Evolutionary conservation across 2,329 filamentous ascomycete species (phyloP), one percentile per base, ranked within the genome.

Genomic region (Talaromyces piceae): DNA sequence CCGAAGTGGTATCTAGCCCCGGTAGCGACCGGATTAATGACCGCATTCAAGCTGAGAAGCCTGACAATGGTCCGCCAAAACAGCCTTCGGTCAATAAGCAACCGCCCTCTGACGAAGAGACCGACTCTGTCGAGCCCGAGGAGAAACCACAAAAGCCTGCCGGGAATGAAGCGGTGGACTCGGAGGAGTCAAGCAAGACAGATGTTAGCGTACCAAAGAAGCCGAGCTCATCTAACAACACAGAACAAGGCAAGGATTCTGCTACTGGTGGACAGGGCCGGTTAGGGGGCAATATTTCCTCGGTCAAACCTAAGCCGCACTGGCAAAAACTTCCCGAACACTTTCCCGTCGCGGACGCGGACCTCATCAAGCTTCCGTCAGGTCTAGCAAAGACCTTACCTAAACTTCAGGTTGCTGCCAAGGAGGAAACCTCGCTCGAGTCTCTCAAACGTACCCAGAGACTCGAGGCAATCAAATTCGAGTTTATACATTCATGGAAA

Each of bases 401-500:
- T 2, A 81, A 77, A 59, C 83, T 97, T 46, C 93, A 97, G 67
- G 77, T 82, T 64, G 68, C 73, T 2, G 94, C 95, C 63, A 65
- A 75, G 43, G 65, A 73, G 27, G 90, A 95, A 67, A 75, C 80
- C 0, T 70, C 77, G 6, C 69, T 73, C 9, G 77, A 76, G 25
- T 83, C 80, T 60, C 75, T 76, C 45, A 81, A 81, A 58, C 82
- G 91, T 28, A 68, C 83, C 54, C 69, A 79, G 47, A 83, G 87
- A 52, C 77, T 86, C 52, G 73, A 75, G 7, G 73, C 77, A 31
- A 84, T 97, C 65, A 88, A 83, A 65, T 75, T 79, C 5, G 86
- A 90, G 52, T 87, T 94, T 67, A 73, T 80, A 60, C 84, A 84
- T 59, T 83, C 88, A 0, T 97, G 93, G 91, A 70, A 74, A 3